Evolutionary conservation across 2,329 filamentous ascomycete species (phyloP), one percentile per base, ranked within the genome.

Genomic region (Talaromyces sp.): DNA sequence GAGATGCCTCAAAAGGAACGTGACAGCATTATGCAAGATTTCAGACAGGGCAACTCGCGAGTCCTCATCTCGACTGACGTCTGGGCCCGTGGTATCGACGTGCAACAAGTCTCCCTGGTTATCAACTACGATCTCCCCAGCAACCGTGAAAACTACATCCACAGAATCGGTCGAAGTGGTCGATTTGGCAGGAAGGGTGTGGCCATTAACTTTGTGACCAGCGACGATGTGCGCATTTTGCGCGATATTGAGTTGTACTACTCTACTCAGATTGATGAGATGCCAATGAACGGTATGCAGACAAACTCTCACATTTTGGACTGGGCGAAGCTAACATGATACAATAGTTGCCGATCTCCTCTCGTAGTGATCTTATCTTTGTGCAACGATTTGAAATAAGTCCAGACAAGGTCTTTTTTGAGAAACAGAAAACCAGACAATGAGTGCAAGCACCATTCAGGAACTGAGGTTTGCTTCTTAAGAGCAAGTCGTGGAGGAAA

Each of bases 81-180:
- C 52, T 96, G 93, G 92, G 95, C 95, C 61, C 90, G 95, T 75
- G 95, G 95, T 80, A 99, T 99, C 78, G 95, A 99, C 74, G 95
- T 99, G 56, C 95, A 99, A 80, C 95, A 99, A 77, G 95, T 99
- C 70, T 96, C 91, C 64, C 82, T 99, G 72, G 95, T 99, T 65
- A 99, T 99, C 84, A 99, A 99, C 82, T 99, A 99, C 78, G 95
- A 99, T 75, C 83, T 99, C 63, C 95, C 95, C 3, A 95, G 90
- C 79, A 98, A 99, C 79, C 92, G 95, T 84, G 95, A 99, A 80
- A 99, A 99, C 82, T 99, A 99, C 79, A 98, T 99, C 77, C 95
- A 99, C 82, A 89, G 95, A 70, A 99, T 99, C 71, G 95, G 95
- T 74, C 88, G 95, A 74, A 95, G 91, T 74, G 95, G 95, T 69